Evolutionary conservation across 768 basidiomycete genomes (phyloP).

Genomic region (Pleurotus tuber-regium): DNA sequence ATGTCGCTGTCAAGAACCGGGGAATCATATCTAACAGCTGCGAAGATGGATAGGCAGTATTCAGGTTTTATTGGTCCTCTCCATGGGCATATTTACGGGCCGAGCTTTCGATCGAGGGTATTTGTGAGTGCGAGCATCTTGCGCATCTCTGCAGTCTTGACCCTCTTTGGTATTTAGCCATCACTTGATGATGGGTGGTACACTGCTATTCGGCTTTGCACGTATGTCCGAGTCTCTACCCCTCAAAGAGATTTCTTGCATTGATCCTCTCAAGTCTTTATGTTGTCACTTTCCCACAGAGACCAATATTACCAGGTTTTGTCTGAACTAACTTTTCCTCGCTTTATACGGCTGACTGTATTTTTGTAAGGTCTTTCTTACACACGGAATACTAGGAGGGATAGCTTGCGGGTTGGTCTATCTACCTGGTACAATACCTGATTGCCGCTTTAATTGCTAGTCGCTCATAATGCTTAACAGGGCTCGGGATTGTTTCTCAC

Average conservation of each 20-base stretch:
- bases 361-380: slow-evolving; percentile 54
- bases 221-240: background rate
- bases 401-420: slow-evolving; percentile 48
- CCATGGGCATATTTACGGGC: slow-evolving; percentile 43
- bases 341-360: background rate
- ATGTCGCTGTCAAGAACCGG: too few relatives aligned
- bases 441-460: too few relatives aligned
- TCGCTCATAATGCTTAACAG: too few relatives aligned
- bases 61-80: slow-evolving; percentile 45
- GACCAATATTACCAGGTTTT: slow-evolving; percentile 29
- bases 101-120: slow-evolving; percentile 52
- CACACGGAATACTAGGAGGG: slow-evolving; percentile 48
- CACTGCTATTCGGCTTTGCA: slow-evolving; percentile 25
- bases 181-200: slow-evolving; percentile 27
- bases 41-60: slow-evolving; percentile 44
- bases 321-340: background rate
- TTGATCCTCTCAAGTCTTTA: slow-evolving; percentile 19
- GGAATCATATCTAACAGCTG: too few relatives aligned
- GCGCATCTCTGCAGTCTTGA: background rate
- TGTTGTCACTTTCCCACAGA: slow-evolving; percentile 26
- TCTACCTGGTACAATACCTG: slow-evolving; percentile 34
- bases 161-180: slow-evolving; percentile 16
- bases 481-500: slow-evolving; percentile 48
- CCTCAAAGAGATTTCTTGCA: background rate
- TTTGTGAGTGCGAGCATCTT: slow-evolving; percentile 39